Evolutionary conservation across 2,329 filamentous ascomycete genomes (phyloP), one percentile per base, ranked within the genome.

Genomic region (Curvularia lunata): DNA sequence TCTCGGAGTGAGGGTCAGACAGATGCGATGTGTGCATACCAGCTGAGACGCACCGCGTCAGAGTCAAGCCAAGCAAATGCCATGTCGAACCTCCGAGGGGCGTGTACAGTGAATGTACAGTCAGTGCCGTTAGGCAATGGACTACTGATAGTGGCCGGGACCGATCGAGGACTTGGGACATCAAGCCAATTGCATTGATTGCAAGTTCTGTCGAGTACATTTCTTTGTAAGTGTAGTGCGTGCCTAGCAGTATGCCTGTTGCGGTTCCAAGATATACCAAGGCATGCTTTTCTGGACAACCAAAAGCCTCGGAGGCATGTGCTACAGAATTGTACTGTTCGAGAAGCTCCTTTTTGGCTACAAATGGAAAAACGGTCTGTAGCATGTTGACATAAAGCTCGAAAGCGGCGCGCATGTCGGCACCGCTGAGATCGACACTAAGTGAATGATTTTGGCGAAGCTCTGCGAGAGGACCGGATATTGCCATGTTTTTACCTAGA

Each of bases 31-130:
- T 63, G 21, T 63, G 61, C 54, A 63, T 60, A 21, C 58, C 61
- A 5, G 58, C 42, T 18, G 61, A 50, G 3, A 63, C 52, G 23
- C 54, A 63, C 19, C 61, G 54, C 2, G 58, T 63, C 58, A 63
- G 56, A 2, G 58, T 34, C 8, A 63, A 43, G 5, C 58, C 61
- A 32, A 63, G 45, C 4, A 63, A 37, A 52, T 63, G 61, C 61
- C 61, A 61, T 19, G 58, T 56, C 5, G 61, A 63, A 13, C 61
- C 61, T 32, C 61, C 58, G 27, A 48, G 48, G 4, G 54, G 41
- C 5, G 61, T 63, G 34, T 51, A 61, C 1, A 58, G 16, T 2
- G 58, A 63, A 23, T 55, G 49, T 7, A 61, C 52, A 4, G 37
- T 41, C 27, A 51, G 38, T 16, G 48, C 27, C 16, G 27, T 18